phyloP scores from a whole-genome alignment of 2,329 filamentous ascomycete genomes.

The Didymella exigua region DNA sequence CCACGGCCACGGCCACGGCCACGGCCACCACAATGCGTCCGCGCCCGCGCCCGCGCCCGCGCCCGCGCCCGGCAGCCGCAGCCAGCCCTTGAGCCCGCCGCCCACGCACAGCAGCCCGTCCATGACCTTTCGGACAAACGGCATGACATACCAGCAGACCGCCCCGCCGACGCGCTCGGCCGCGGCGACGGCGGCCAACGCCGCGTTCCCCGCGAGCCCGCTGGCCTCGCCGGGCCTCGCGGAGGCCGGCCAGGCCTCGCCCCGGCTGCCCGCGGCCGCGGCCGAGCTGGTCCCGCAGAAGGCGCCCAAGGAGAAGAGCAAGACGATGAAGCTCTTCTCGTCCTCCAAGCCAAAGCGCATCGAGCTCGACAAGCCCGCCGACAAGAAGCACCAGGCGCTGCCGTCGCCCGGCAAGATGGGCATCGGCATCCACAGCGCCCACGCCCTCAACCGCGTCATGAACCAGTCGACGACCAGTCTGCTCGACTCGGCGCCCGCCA shows the following conservation, averaged over 20 bases:
- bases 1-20: no score
- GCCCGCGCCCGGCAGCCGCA: constrained; percentile 23
- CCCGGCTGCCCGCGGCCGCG: constrained; percentile 35
- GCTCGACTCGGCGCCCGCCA: constrained; percentile 62
- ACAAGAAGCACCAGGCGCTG: constrained; percentile 66
- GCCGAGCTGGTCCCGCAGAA: constrained; percentile 63
- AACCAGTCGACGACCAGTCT: constrained; percentile 75
- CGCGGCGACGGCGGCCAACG: constrained; percentile 74
- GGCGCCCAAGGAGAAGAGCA: constrained; percentile 70
- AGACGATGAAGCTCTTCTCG: constrained; percentile 82
- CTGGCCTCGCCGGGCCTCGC: constrained; percentile 50
- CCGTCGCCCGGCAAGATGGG: constrained; percentile 71
- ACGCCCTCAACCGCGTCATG: constrained; percentile 65
- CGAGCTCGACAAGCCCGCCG: constrained; percentile 66
- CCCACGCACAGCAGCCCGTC: constrained; percentile 53
- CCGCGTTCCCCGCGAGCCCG: constrained; percentile 71
- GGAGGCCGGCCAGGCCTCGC: constrained; percentile 38
- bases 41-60: no score
- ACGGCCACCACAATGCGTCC: no score
- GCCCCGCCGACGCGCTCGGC: constrained; percentile 66
- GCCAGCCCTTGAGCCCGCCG: constrained; percentile 61
- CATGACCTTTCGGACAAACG: constrained; percentile 50
- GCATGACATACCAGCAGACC: constrained; percentile 64
- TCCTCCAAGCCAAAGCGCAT: constrained; percentile 71
- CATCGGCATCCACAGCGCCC: constrained; percentile 67